These are phyloP conservation scores for Kuraishia piskuri DNA, from an alignment of 805 yeast species.

Conservation along the genomic window DNA sequence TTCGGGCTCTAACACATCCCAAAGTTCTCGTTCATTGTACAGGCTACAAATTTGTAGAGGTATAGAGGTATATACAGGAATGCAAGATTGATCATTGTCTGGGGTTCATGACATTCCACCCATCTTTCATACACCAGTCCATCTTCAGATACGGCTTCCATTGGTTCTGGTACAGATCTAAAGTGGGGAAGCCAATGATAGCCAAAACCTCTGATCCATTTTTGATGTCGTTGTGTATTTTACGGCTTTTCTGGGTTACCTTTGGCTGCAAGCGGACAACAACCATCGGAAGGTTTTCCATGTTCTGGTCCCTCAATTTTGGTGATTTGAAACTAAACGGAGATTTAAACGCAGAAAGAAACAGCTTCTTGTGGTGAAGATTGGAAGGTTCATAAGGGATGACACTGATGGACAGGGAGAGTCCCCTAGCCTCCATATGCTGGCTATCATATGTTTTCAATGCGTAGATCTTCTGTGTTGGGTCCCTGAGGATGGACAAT, in stretches of 20 bases:
- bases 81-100: neutral
- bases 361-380: neutral
- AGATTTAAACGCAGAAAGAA: neutral
- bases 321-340: neutral
- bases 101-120: neutral
- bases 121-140: neutral
- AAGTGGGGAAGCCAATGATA: neutral
- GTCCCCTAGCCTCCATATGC: neutral
- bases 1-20: neutral
- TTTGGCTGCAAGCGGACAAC: neutral
- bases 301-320: neutral
- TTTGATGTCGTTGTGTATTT: neutral
- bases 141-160: neutral
- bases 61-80: neutral
- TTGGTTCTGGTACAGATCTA: neutral
- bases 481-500: conserved; percentile 1
- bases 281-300: neutral
- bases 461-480: neutral
- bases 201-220: neutral
- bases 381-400: neutral
- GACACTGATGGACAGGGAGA: neutral
- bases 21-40: neutral
- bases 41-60: neutral
- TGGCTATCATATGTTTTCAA: neutral
- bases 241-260: neutral